Conservation (phyloP, 208 protist species). For the Trypanosoma caninum region DNA sequence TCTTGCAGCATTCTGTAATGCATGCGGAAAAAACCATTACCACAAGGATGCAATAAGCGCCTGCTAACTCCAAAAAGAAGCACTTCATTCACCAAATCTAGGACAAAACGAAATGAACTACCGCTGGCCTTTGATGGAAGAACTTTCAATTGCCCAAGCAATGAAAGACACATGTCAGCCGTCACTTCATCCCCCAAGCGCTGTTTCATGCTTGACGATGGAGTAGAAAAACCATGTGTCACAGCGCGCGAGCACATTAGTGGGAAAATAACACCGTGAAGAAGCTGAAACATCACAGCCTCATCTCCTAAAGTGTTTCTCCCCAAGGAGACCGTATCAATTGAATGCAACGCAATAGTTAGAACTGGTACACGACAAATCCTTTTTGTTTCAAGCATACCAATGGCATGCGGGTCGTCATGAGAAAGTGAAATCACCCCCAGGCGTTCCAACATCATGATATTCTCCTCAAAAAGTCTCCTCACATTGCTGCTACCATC, state of each 20-base stretch:
- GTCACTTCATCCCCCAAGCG: not conserved
- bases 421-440: conserved; percentile 13
- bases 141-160: conserved; percentile 1
- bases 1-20: conserved; percentile 3
- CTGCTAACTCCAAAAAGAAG: conserved; percentile 11
- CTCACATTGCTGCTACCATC: not conserved
- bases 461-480: conserved; percentile 13
- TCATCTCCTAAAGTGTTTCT: not conserved
- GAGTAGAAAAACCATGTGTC: not conserved
- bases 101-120: conserved; percentile 7
- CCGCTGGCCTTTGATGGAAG: not conserved
- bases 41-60: conserved; percentile 1
- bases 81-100: conserved; percentile 15
- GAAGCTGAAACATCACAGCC: conserved; percentile 9
- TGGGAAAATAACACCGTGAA: conserved; percentile 19
- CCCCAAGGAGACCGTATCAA: not conserved
- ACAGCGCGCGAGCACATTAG: conserved; percentile 3
- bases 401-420: not conserved
- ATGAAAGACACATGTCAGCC: conserved; percentile 2
- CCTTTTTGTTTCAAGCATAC: not conserved
- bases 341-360: conserved; percentile 13
- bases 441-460: conserved; percentile 1
- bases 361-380: conserved; percentile 12
- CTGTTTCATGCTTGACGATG: not conserved
- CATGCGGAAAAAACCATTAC: conserved; percentile 12